phyloP scores from a whole-genome alignment of 768 basidiomycete genomes.

The Cystobasidium onofrii region DNA sequence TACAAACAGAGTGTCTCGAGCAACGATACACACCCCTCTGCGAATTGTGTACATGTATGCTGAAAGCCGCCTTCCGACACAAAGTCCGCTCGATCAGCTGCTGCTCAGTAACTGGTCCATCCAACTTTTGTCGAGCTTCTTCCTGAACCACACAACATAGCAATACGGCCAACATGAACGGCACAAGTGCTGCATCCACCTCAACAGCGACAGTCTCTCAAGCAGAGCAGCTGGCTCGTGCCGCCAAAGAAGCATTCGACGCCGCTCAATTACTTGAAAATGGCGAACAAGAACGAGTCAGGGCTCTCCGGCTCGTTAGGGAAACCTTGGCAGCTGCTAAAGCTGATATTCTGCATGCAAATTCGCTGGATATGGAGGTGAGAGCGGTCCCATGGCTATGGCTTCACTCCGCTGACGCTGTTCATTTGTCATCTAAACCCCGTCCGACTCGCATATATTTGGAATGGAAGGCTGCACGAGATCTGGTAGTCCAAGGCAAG shows the following conservation, averaged over 20 bases:
- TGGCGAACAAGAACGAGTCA: conserved; percentile 55
- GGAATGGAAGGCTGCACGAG: conserved; percentile 57
- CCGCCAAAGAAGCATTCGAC: conserved; percentile 76
- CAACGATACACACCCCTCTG: too few relatives aligned
- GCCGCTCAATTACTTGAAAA: conserved; percentile 67
- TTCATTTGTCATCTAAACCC: not conserved
- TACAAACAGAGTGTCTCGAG: too few relatives aligned
- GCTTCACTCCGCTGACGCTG: too few relatives aligned
- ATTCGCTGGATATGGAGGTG: conserved; percentile 70
- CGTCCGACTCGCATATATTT: too few relatives aligned
- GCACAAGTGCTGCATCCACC: not conserved
- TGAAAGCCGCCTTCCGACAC: not conserved
- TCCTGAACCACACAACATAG: not conserved
- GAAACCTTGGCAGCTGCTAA: conserved; percentile 59
- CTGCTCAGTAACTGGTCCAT: too few relatives aligned
- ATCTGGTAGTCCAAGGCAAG: conserved; percentile 69
- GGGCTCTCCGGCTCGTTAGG: conserved; percentile 64
- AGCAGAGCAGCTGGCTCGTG: conserved; percentile 59
- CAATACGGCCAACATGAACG: conserved; percentile 1
- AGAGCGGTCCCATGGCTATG: too few relatives aligned
- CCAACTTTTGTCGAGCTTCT: not conserved
- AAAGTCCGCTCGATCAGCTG: not conserved
- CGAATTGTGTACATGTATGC: too few relatives aligned
- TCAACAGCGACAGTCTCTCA: conserved; percentile 1
- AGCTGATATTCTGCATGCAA: conserved; percentile 67